Base-by-base conservation (phyloP, 345 rosid genomes). In the Mangifera indica region DNA sequence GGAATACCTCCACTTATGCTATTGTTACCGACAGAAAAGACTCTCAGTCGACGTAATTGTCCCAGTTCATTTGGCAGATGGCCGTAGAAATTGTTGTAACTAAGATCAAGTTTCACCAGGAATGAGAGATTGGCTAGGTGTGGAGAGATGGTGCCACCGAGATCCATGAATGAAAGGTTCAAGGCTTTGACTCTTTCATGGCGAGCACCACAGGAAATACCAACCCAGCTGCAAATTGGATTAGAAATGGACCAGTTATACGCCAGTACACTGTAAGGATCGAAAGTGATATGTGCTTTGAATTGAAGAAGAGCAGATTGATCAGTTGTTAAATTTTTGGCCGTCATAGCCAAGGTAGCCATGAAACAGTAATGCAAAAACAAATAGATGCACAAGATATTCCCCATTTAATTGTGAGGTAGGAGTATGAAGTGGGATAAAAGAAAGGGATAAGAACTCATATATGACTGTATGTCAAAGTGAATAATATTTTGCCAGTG, bases 161-260 rank as follows among this genome's bases (percentile, higher is more conserved):
- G 51, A 21, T 17, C 52, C 53, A 70, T 53, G 24, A 45, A 0
- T 56, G 79, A 49, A 32, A 76, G 79, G 18, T 63, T 18, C 13
- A 76, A 45, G 29, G 71, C n/a, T 17, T 8, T 70, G 60, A 70
- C 74, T 58, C 74, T 76, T 18, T 9, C 24, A 46, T 62, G 68
- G 52, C 48, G 59, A 32, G 14, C 17, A 21, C 29, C 59, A n/a
- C 71, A 76, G 55, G 66, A 24, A 24, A 76, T 48, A 0, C 82
- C 77, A 64, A 53, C 10, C 80, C 77, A 80, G 26, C 18, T 32
- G 49, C 78, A 74, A 0, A 74, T 45, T n/a, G 78, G n/a, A 46
- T 63, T 66, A 26, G 75, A 2, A 0, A 32, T 2, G 12, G 72
- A 42, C 82, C 78, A 49, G 15, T 14, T 49, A 49, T 13, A 13